Conservation (phyloP, 2,329 filamentous ascomycete species). For the Didymella sp. region DNA sequence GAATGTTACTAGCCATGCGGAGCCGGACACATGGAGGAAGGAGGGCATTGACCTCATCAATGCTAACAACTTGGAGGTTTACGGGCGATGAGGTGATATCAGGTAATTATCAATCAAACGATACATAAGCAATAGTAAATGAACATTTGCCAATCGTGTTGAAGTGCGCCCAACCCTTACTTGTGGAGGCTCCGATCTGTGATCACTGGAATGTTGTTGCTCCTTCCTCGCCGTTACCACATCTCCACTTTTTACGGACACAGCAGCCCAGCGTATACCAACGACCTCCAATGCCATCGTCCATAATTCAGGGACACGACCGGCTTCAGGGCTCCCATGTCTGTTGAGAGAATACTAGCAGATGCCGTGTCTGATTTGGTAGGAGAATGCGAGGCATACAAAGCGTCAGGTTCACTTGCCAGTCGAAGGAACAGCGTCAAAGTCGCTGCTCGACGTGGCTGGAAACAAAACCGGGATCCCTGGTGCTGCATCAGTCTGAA, state of each 20-base stretch:
- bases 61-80: slow-evolving; percentile 24
- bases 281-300: background rate
- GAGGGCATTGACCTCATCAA: slow-evolving; percentile 56
- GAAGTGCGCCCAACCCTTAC: too few species aligned
- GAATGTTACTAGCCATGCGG: slow-evolving; percentile 50
- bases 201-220: background rate
- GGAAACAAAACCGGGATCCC: background rate
- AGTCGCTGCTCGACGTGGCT: background rate
- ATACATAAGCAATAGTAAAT: background rate
- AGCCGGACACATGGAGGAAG: slow-evolving; percentile 54
- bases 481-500: background rate
- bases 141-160: background rate
- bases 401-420: background rate
- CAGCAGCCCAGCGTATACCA: background rate
- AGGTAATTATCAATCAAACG: background rate
- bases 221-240: background rate
- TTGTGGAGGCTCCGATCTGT: background rate
- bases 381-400: background rate
- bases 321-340: background rate
- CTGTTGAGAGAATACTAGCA: background rate
- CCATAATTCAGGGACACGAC: background rate
- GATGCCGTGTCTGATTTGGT: background rate
- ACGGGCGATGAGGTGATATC: background rate
- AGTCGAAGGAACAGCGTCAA: background rate
- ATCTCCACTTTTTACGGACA: background rate